Evolutionary conservation across 352 stramenopile genomes (phyloP).

Genomic region (Poterioochromonas sp.): DNA sequence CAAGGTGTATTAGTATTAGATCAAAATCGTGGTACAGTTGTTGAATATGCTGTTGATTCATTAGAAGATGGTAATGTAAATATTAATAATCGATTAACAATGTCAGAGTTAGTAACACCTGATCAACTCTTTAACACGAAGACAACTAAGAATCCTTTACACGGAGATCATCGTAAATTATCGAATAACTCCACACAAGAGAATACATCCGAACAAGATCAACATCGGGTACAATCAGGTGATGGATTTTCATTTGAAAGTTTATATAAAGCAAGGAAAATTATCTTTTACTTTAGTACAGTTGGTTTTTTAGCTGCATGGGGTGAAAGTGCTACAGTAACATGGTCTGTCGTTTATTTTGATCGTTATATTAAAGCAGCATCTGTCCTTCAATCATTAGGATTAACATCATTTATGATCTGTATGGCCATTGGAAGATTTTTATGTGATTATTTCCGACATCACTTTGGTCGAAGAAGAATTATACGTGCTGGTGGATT

Average conservation of each 20-base stretch:
- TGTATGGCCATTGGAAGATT: slow-evolving; percentile 26
- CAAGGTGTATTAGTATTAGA: too few relatives aligned
- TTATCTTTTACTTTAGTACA: not conserved
- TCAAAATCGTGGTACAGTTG: too few relatives aligned
- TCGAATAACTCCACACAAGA: not conserved
- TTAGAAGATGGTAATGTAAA: not conserved
- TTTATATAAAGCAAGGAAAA: too few relatives aligned
- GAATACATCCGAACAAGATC: too few relatives aligned
- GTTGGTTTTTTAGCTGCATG: slow-evolving; percentile 12
- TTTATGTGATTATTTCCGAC: slow-evolving; percentile 25
- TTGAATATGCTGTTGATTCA: too few relatives aligned
- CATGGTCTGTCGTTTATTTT: slow-evolving; percentile 29
- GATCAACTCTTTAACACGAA: not conserved
- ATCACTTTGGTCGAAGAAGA: not conserved
- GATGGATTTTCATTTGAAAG: too few relatives aligned
- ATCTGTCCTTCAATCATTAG: not conserved
- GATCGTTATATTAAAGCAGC: slow-evolving; percentile 2
- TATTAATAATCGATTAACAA: not conserved
- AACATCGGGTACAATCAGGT: too few relatives aligned
- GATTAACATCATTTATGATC: slow-evolving; percentile 24
- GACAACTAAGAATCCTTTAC: not conserved
- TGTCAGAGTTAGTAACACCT: not conserved
- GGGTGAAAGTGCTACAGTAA: slow-evolving; percentile 23
- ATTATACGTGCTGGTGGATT: slow-evolving; percentile 15
- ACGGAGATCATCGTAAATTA: not conserved